These are phyloP conservation scores for Diaporthe ilicicola DNA, from an alignment of 2,329 filamentous ascomycete species.

Conservation along the genomic window DNA sequence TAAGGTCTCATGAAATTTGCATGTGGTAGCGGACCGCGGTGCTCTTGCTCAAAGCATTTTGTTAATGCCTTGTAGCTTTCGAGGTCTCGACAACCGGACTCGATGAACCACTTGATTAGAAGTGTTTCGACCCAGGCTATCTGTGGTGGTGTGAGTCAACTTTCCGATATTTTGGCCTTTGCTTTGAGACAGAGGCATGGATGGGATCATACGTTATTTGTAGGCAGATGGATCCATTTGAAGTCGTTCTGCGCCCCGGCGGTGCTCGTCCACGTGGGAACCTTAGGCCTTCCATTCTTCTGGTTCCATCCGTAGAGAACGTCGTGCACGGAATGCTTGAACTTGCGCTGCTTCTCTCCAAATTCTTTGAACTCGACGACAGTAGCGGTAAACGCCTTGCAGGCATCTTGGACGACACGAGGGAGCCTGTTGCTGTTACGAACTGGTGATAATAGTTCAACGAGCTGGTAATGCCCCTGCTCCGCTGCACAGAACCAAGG, in stretches of 20 bases:
- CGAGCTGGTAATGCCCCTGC: conserved; percentile 45
- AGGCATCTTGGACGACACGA: conserved; percentile 52
- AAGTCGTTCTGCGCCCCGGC: conserved; percentile 53
- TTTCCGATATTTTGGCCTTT: conserved; percentile 20
- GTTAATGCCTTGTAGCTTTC: conserved; percentile 71
- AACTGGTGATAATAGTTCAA: conserved; percentile 48
- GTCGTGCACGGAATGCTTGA: conserved; percentile 58
- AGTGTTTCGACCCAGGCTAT: conserved; percentile 70
- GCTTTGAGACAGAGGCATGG: conserved; percentile 41
- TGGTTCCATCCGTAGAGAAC: conserved; percentile 59
- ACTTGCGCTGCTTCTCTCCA: conserved; percentile 50
- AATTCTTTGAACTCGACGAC: conserved; percentile 61
- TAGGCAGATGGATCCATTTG: conserved; percentile 62
- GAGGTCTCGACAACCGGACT: conserved; percentile 67
- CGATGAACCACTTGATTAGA: conserved; percentile 71
- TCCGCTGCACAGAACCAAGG: conserved; percentile 53
- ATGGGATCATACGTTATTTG: conserved; percentile 55
- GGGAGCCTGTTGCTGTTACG: conserved; percentile 45
- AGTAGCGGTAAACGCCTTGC: conserved; percentile 58
- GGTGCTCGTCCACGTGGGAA: conserved; percentile 54
- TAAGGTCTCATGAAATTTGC: conserved; percentile 70
- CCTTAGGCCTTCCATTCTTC: conserved; percentile 54
- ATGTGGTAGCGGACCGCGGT: conserved; percentile 65
- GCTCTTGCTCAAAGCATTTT: conserved; percentile 68
- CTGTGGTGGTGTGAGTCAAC: conserved; percentile 5